phyloP scores from a whole-genome alignment of 305 asterid genomes.

The Stenogyne calaminthoides region DNA sequence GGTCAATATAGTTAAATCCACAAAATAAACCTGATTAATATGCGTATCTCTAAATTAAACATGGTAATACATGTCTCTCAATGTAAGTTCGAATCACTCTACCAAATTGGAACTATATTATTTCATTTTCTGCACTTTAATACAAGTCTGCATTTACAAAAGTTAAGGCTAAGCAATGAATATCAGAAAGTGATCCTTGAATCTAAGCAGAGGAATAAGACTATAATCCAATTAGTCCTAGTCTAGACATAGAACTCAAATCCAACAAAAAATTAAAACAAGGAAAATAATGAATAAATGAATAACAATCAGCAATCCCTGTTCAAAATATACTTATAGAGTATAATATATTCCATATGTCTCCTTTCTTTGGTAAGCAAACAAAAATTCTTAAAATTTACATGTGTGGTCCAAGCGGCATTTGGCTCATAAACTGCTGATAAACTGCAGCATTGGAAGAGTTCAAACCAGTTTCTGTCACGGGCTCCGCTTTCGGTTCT shows the following conservation, averaged over 20 bases:
- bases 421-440: conserved; percentile 71
- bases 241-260: neutral
- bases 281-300: conserved; percentile 30
- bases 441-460: conserved; percentile 48
- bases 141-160: neutral
- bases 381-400: conserved; percentile 40
- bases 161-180: neutral
- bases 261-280: neutral
- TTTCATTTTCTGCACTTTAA: neutral
- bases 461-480: conserved; percentile 49
- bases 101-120: neutral
- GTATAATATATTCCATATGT: conserved; percentile 25
- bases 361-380: conserved; percentile 25
- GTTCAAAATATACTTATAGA: conserved; percentile 20
- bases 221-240: neutral
- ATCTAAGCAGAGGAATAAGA: too few species aligned
- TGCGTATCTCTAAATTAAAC: too few species aligned
- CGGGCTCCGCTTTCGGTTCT: conserved; percentile 65
- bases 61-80: too few species aligned
- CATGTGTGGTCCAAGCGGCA: conserved; percentile 76
- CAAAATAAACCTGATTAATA: too few species aligned
- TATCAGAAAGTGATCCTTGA: neutral
- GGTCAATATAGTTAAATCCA: too few species aligned
- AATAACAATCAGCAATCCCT: conserved; percentile 26
- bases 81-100: too few species aligned